A percentile compares a stretch with the other conserved stretches of the same genome.
Evolutionary conservation across 78 protist genomes (phyloP).

Genomic region (Cavenderia fasciculata): DNA sequence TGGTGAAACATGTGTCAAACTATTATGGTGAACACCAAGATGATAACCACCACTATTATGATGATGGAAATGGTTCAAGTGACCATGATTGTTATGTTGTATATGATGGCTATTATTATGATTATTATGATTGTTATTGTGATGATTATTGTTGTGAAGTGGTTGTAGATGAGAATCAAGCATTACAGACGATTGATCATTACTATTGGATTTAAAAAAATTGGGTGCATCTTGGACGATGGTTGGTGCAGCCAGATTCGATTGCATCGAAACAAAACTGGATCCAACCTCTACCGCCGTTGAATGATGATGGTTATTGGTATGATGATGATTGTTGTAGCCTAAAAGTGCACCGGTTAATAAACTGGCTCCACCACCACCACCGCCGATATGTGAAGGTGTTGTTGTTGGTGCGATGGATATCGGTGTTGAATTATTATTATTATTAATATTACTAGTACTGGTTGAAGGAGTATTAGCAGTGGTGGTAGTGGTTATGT

Average conservation of each 20-base stretch:
- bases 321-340: not conserved
- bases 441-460: not conserved
- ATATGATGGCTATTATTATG: not conserved
- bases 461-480: not conserved
- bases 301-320: slow-evolving; percentile 4
- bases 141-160: not conserved
- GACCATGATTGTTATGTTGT: not conserved
- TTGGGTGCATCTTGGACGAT: no score
- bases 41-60: not conserved
- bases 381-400: not conserved
- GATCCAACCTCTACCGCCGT: not conserved
- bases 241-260: no score
- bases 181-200: no score
- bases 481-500: not conserved
- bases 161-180: no score
- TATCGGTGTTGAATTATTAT: not conserved
- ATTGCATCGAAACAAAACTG: no score
- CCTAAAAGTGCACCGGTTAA: not conserved
- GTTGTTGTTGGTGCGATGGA: not conserved
- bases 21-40: not conserved
- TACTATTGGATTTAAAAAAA: no score
- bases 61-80: no score
- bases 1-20: no score
- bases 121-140: not conserved
- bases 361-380: not conserved